A percentile compares a stretch with the other conserved stretches of the same genome.
These are phyloP conservation scores for Mycena vulgaris DNA, from an alignment of 768 basidiomycete species.

Conservation along the genomic window DNA sequence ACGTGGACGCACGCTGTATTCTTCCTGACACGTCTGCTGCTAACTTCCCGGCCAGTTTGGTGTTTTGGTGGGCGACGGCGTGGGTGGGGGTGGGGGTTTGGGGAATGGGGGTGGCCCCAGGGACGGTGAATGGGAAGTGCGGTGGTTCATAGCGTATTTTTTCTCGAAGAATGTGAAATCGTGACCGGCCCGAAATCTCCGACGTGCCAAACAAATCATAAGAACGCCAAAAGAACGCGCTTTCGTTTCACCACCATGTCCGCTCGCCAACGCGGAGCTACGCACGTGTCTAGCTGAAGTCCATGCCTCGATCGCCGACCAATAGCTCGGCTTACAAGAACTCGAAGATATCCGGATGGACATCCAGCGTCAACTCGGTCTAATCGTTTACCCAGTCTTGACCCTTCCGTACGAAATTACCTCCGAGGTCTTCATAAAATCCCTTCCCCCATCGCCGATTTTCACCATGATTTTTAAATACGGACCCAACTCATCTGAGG, in stretches of 20 bases:
- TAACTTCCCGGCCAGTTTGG: too few species aligned
- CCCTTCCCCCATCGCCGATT: not conserved
- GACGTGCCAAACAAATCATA: not conserved
- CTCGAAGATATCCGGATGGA: not conserved
- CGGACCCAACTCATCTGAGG: not conserved
- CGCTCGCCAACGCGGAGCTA: not conserved
- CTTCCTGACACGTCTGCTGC: too few species aligned
- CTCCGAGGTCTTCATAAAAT: slow-evolving; percentile 8
- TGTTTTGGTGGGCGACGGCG: too few species aligned
- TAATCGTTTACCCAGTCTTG: slow-evolving; percentile 18
- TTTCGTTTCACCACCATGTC: not conserved
- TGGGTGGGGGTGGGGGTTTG: too few species aligned
- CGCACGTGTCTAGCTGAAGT: not conserved
- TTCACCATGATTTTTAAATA: not conserved
- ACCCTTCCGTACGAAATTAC: slow-evolving; percentile 23
- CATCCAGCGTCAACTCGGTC: slow-evolving; percentile 1
- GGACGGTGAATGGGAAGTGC: too few species aligned
- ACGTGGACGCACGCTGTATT: too few species aligned
- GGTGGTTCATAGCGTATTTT: too few species aligned
- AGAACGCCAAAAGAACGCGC: too few species aligned
- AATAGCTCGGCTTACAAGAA: not conserved
- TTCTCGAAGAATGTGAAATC: too few species aligned
- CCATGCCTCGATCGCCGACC: not conserved
- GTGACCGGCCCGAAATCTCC: too few species aligned
- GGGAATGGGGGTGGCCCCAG: too few species aligned